phyloP scores from a whole-genome alignment of 2,329 filamentous ascomycete genomes.

The Cytospora piceae region DNA sequence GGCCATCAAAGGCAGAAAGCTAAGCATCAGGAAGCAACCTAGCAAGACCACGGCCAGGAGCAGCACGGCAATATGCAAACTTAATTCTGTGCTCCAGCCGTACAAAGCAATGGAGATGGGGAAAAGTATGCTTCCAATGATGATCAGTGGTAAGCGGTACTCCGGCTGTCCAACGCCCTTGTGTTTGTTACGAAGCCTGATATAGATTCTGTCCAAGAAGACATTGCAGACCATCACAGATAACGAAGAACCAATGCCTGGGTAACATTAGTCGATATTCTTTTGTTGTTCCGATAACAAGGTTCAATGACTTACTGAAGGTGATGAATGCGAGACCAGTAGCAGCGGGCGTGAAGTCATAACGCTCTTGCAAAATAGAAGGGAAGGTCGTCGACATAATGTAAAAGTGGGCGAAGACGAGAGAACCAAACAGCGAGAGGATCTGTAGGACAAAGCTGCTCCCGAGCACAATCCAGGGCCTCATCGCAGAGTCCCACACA shows the following conservation, averaged over 20 bases:
- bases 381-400: constrained; percentile 58
- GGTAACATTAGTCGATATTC: constrained; percentile 26
- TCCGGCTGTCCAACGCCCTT: constrained; percentile 53
- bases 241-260: constrained; percentile 53
- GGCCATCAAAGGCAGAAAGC: constrained; percentile 54
- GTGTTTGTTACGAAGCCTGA: constrained; percentile 47
- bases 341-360: constrained; percentile 53
- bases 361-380: constrained; percentile 51
- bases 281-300: not conserved
- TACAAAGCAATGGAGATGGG: constrained; percentile 51
- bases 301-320: constrained; percentile 48
- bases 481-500: constrained; percentile 46
- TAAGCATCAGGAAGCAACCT: constrained; percentile 50
- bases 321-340: constrained; percentile 58
- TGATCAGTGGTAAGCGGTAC: constrained; percentile 56
- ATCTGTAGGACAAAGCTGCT: constrained; percentile 58
- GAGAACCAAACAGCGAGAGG: constrained; percentile 49
- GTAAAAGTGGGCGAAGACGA: constrained; percentile 58
- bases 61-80: constrained; percentile 47
- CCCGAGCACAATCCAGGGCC: constrained; percentile 52
- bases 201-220: constrained; percentile 57
- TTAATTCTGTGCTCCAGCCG: constrained; percentile 54
- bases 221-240: constrained; percentile 55
- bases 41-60: constrained; percentile 49
- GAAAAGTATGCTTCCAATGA: constrained; percentile 50